Conservation (phyloP, 768 basidiomycete species). For the Lentinula edodes region DNA sequence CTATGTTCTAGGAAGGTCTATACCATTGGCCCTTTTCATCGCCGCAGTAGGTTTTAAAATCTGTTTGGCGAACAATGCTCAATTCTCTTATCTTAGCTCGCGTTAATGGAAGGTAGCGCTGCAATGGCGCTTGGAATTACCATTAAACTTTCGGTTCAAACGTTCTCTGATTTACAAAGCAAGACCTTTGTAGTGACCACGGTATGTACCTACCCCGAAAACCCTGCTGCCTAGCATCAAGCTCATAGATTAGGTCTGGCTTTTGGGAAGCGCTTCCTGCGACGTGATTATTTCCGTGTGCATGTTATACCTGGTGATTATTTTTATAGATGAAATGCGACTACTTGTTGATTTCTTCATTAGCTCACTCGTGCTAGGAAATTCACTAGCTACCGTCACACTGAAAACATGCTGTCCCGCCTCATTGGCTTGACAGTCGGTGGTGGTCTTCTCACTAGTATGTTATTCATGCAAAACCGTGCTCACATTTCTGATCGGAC, state of each 20-base stretch:
- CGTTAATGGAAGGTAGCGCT: background rate
- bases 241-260: constrained; percentile 10
- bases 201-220: background rate
- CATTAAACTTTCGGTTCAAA: background rate
- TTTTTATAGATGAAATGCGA: background rate
- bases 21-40: background rate
- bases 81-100: background rate
- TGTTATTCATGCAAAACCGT: background rate
- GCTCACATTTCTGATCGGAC: no score
- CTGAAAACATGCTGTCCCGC: constrained; percentile 16
- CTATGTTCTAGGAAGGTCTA: background rate
- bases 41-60: background rate
- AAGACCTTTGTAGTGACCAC: background rate
- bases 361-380: constrained; percentile 13
- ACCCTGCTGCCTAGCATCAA: background rate
- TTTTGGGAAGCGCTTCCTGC: constrained; percentile 15
- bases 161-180: background rate
- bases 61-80: background rate
- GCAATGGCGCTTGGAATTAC: background rate
- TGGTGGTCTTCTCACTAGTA: constrained; percentile 22
- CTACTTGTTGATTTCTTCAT: background rate
- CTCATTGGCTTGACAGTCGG: constrained; percentile 22
- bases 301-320: constrained; percentile 22
- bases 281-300: constrained; percentile 21
- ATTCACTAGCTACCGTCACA: constrained; percentile 19